Evolutionary conservation across 1,139 yeast genomes (phyloP), one percentile per base, ranked within the genome.

Genomic region (Saccharomycopsis hybrid): DNA sequence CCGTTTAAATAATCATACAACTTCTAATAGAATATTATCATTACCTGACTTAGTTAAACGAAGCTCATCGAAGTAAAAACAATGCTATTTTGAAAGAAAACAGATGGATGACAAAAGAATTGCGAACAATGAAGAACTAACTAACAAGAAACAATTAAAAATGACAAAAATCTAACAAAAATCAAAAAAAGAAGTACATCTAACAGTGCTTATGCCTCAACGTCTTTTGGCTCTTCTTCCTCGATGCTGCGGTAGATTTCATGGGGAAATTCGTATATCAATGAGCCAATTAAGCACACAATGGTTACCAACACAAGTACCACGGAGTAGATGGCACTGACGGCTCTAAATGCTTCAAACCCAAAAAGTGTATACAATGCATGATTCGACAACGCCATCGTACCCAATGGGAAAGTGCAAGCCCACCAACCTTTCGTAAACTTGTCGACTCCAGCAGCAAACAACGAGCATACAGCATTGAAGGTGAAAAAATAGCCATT

Each of bases 361-460:
- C 74, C 72, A 47, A 68, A 72, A 4, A 74, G 64, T 2, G 55
- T 58, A 39, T 71, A 77, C 30, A 87, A 62, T 57, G 77, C 76
- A 25, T 70, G 64, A 57, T 79, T 75, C 2, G 87, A 78, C 25
- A 85, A 65, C 0, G 83, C 71, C 82, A 85, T 82, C 0, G 96
- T 87, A 2, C 96, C 96, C 58, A 87, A 62, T 1, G 96, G 96
- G 80, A 89, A 89, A 55, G 96, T 85, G 72, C 85, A 78, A 32
- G 89, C 80, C 95, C 96, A 88, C 76, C 84, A 86, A 0, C 81
- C 78, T 56, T 76, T 74, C 53, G 74, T 72, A 69, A 80, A 86
- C 44, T 60, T 60, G 31, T 73, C 64, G 38, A 58, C 53, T 5
- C 74, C 64, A 53, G 70, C 65, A 33, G 78, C 68, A 1, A 71